Evolutionary conservation across 192 early-diverging fungal species (phyloP), one percentile per base, ranked within the genome.

Genomic region (Entrophospora sp.): DNA sequence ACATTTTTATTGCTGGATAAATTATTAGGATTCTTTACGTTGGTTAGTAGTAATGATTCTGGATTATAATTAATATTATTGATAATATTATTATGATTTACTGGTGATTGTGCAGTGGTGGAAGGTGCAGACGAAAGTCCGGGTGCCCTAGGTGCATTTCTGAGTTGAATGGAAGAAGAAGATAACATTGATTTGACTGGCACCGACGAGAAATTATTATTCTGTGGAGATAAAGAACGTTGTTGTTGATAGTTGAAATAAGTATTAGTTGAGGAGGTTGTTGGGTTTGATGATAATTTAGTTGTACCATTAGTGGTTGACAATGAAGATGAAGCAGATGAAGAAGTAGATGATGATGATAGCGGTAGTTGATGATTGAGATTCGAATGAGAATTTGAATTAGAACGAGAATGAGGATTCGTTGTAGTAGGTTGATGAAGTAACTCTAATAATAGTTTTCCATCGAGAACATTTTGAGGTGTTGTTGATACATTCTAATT

Each of bases 401-500:
- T n/a, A 48, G 7, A 18, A 18, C 13, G 9, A 18, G 45, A 38
- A 46, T 45, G 16, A 20, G 43, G 44, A 44, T 46, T 30, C 12
- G 5, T 13, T 20, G 43, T 35, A 22, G 44, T 13, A 48, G 57
- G 57, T 18, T 31, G 60, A 45, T 44, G 61, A 44, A 63, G 18
- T 16, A 63, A 34, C 0, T 63, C 44, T 28, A 63, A 46, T 38
- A 63, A 35, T 31, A 46, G n/a, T 35, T 63, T 63, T 31, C 61
- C 44, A 48, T 63, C 61, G 22, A 8, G 58, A 2, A 5, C 1
- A 20, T 63, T 16, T 7, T 31, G 28, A 20, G 38, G 18, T 8
- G 25, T 40, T 25, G 20, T 13, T 5, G 20, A 28, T 18, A 31
- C 4, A 18, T 5, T 42, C 36, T 61, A 30, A 2, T n/a, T n/a